Percentiles rank a stretch among this genome's conserved stretches.
Conservation (phyloP, 768 basidiomycete genomes). For the Boletus huronensis region DNA sequence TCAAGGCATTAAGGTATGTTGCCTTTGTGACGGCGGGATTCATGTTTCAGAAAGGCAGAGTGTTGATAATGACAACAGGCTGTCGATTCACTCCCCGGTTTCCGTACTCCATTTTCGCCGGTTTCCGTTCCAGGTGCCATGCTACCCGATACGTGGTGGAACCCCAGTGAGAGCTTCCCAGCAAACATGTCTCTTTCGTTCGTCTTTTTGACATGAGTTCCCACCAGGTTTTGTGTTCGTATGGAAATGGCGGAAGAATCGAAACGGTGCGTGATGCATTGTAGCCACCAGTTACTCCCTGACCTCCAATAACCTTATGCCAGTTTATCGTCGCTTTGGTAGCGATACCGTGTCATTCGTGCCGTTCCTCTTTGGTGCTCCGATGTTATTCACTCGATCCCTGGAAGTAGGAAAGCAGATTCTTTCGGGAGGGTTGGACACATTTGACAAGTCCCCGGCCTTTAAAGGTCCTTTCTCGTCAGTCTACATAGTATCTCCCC, state of each 20-base stretch:
- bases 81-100: conserved; percentile 14
- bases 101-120: conserved; percentile 16
- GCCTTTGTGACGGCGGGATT: not conserved
- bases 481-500: not conserved
- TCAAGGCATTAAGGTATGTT: conserved; percentile 12
- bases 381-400: conserved; percentile 17
- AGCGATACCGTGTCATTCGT: conserved; percentile 19
- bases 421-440: conserved; percentile 5
- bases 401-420: conserved; percentile 13
- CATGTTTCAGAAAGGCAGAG: not conserved
- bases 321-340: conserved; percentile 12
- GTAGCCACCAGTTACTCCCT: not conserved
- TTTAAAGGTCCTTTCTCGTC: not conserved
- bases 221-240: conserved; percentile 8
- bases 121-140: not conserved
- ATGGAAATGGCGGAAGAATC: conserved; percentile 19
- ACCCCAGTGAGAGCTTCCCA: conserved; percentile 11
- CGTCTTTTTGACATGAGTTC: not conserved
- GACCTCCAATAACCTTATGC: not conserved
- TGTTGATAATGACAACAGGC: not conserved
- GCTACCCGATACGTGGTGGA: conserved; percentile 15
- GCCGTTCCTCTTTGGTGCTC: conserved; percentile 11
- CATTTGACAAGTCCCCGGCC: conserved; percentile 1
- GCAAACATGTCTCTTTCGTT: not conserved
- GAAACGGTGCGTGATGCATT: conserved; percentile 9